Base-by-base conservation (phyloP, 2,329 filamentous ascomycete species). In the Talaromyces funiculosus region DNA sequence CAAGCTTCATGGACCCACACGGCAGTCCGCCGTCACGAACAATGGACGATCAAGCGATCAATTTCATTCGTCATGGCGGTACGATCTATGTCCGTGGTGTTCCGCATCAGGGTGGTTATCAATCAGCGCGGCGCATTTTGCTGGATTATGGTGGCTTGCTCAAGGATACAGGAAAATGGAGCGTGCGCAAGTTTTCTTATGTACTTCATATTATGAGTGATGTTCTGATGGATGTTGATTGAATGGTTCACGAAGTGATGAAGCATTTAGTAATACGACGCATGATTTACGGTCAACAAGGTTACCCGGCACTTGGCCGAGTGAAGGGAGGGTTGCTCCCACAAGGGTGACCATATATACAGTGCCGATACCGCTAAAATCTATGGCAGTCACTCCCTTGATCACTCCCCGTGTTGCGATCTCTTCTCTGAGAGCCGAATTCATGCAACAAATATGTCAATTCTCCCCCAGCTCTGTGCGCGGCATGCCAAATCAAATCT, bases 151-250 rank as follows among this genome's bases (percentile, higher is more conserved):
- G 80, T 3, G 76, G 78, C 43, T 69, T 83, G 14, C 75, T 83
- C 68, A 81, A 82, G 60, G 81, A 81, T 42, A 78, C 81, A 55
- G 80, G 79, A 14, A 76, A 79, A 37, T 81, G 81, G 79, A 80
- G 78, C 63, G 76, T 78, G 45, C 72, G 77, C 59, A 80, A 80
- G 2, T 80, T 81, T 64, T 79, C 76, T 3, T 77, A 81, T 64
- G 80, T 83, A 55, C 67, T 83, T 53, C 78, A 81, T 64, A 82
- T 82, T 29, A 82, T 83, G 81, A 82, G 80, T 65, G 81, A 83
- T 70, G 72, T 73, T 9, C 63, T 75, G 31, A 71, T 74, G 70
- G 72, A 74, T 43, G 67, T 72, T 40, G 72, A 74, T 45, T 72
- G 62, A 72, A 3, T 5, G 45, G 16, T 2, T 5, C 26, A 33